Base-by-base conservation (phyloP, 306 rosid genomes). In the Prunus mume region DNA sequence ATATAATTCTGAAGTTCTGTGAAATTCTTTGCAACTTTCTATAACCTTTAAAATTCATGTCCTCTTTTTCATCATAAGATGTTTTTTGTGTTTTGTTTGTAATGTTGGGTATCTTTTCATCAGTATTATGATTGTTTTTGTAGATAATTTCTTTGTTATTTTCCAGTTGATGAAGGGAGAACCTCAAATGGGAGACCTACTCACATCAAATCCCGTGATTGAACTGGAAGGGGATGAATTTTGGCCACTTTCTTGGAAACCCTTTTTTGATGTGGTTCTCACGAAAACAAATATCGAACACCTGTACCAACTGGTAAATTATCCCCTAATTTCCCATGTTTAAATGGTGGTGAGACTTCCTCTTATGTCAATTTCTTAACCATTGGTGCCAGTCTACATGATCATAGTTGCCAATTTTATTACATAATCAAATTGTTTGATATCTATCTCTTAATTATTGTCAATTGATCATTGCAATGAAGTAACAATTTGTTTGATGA, bases 231-330 rank as follows among this genome's bases (percentile, higher is more conserved):
- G 81, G 71, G 73, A 46, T 56, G 86, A 79, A 55, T 63, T 66
- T 72, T 76, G 79, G 68, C 91, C 93, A 7, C 93, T 90, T 71
- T 82, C 86, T 7, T 86, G 84, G 62, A 71, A 82, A 67, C 87
- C 87, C 56, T 80, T 65, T 77, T 79, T 11, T 20, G 68, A 75
- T 58, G 4, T 67, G 12, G 11, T 90, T 68, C 75, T 90, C 67
- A 15, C 78, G 17, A 77, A 74, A 70, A 18, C 87, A 74, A 73
- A 76, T 38, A 74, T 85, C 62, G 4, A 10, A 30, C 82, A 79
- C 63, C 6, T n/a, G 10, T 85, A 58, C 54, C 10, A 5, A 32
- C 25, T 84, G 91, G 93, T 90, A 76, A 87, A 87, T 25, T 73
- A 65, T 64, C 27, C 52, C 12, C 20, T 68, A 19, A 32, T 45